Base-by-base conservation (phyloP, 2,329 filamentous ascomycete genomes). In the Colletotrichum simmondsii region DNA sequence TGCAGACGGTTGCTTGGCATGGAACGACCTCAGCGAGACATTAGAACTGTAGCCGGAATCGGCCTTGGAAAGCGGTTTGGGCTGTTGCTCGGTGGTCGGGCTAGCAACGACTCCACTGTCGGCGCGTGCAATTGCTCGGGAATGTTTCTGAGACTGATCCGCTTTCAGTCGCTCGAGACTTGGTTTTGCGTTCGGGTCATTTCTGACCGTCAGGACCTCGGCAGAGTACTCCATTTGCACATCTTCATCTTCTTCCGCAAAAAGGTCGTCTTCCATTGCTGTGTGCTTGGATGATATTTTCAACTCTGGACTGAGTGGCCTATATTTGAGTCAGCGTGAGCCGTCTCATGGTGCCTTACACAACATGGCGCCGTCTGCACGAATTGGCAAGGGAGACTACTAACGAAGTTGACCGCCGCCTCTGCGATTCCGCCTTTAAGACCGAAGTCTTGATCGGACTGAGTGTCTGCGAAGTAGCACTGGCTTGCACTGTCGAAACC, bases 31-130 rank as follows among this genome's bases (percentile, higher is more conserved):
- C 22, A 91, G 78, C 14, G 90, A 92, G 5, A 88, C 82, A 76
- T 87, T 91, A 8, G 89, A 92, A 76, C 89, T 89, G 76, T 92
- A 92, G 19, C 89, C 89, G 30, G 89, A 91, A 76, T 92, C 90
- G 52, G 88, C 86, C 74, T 90, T 90, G 37, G 86, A 85, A n/a
- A 89, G 80, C 5, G 86, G 80, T 67, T 84, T 86, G 19, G 81
- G 81, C 1, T 72, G 71, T 16, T 75, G 79, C 62, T 85, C 83
- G 4, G 84, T 85, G 1, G 82, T 82, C 5, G 85, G 85, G 65
- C 84, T 87, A 2, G 86, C 85, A 32, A 84, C 80, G 57, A 88
- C 83, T 2, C 87, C 88, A 73, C 88, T 90, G 71, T 90, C 88
- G 3, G 83, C 81, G 63, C 83, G 81, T 6, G 75, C 76, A 8